Evolutionary conservation across 1,284 basidiomycete species (phyloP).

Genomic region (Cryptococcus deneoformans): DNA sequence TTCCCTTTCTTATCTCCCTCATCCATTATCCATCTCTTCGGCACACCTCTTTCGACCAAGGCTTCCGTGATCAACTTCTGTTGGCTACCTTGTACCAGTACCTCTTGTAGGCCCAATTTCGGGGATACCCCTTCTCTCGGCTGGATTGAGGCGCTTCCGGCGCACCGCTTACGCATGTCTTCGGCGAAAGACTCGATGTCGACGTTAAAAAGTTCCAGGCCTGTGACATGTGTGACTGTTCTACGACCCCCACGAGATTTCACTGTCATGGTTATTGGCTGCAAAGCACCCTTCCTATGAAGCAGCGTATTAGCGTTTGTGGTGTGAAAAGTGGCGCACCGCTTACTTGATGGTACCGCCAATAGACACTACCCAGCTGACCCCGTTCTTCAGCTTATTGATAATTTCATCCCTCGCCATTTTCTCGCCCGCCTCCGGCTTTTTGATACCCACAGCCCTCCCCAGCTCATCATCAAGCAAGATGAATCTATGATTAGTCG

Average conservation of each 20-base stretch:
- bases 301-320: background rate
- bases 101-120: conserved; percentile 55
- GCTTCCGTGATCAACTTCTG: conserved; percentile 63
- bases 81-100: conserved; percentile 80
- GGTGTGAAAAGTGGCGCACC: background rate
- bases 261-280: conserved; percentile 63
- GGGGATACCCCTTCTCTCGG: conserved; percentile 44
- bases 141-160: conserved; percentile 60
- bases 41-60: conserved; percentile 65
- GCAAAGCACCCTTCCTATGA: conserved; percentile 68
- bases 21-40: conserved; percentile 69
- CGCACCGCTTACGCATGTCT: conserved; percentile 70
- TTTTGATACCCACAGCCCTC: conserved; percentile 56
- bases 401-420: conserved; percentile 68
- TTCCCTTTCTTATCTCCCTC: conserved; percentile 13
- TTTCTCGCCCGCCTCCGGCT: conserved; percentile 54
- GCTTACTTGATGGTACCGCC: conserved; percentile 39
- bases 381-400: conserved; percentile 37
- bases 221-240: conserved; percentile 69
- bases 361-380: conserved; percentile 38
- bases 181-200: conserved; percentile 71
- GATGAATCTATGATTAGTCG: conserved; percentile 64
- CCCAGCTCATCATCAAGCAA: conserved; percentile 61
- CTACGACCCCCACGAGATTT: conserved; percentile 74
- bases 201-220: conserved; percentile 71